phyloP scores from a whole-genome alignment of 306 rosid species.

The Urtica urens region DNA sequence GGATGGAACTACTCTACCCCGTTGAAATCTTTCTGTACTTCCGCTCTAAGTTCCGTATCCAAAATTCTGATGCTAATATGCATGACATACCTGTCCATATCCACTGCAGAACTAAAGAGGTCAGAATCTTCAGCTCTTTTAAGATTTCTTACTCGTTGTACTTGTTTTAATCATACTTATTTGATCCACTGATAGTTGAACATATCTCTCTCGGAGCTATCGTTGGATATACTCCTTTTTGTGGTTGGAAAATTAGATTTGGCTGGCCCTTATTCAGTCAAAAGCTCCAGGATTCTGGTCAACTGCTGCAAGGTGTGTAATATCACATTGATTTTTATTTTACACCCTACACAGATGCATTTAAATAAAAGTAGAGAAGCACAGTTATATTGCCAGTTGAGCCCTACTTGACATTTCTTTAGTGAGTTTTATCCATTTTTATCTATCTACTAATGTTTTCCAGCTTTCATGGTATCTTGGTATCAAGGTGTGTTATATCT shows the following conservation, averaged over 20 bases:
- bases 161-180: constrained; percentile 20
- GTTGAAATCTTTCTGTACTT: constrained; percentile 54
- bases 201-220: constrained; percentile 59
- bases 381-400: too few relatives aligned
- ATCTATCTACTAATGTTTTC: too few relatives aligned
- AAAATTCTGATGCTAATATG: constrained; percentile 34
- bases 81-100: constrained; percentile 53
- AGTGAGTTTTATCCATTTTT: too few relatives aligned
- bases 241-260: constrained; percentile 56
- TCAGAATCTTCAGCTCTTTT: constrained; percentile 17
- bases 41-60: constrained; percentile 39
- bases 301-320: constrained; percentile 78
- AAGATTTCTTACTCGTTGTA: constrained; percentile 11
- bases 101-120: constrained; percentile 69
- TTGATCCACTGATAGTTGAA: constrained; percentile 44
- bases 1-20: constrained; percentile 71
- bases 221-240: constrained; percentile 80
- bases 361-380: neutral
- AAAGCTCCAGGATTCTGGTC: constrained; percentile 45
- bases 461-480: too few relatives aligned
- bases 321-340: constrained; percentile 5
- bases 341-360: constrained; percentile 4
- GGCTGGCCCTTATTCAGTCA: constrained; percentile 81
- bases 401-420: too few relatives aligned
- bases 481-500: too few relatives aligned